These are phyloP conservation scores for Scheffersomyces lignicola DNA, from an alignment of 1,139 yeast species.

Conservation along the genomic window DNA sequence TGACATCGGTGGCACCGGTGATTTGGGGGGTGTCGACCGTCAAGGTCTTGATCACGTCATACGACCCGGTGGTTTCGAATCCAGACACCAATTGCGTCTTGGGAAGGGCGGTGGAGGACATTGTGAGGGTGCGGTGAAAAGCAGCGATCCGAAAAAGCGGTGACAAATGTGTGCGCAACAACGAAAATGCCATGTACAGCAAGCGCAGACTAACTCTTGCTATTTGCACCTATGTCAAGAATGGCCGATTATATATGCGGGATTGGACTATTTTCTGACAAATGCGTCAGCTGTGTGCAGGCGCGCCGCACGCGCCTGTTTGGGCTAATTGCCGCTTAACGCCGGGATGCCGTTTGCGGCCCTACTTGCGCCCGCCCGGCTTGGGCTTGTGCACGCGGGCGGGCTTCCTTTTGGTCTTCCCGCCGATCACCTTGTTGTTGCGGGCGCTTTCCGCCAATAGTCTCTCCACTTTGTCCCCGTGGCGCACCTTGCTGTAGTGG, in stretches of 20 bases:
- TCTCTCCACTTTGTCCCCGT: constrained; percentile 83
- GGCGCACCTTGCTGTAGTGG: constrained; percentile 48
- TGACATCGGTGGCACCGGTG: constrained; percentile 50
- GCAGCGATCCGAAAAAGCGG: too few species aligned
- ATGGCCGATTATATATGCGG: too few species aligned
- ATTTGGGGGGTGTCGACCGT: constrained; percentile 62
- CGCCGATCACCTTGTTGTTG: constrained; percentile 22
- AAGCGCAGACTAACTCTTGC: too few species aligned
- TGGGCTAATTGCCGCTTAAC: too few species aligned
- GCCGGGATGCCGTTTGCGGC: too few species aligned
- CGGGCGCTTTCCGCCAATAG: constrained; percentile 68
- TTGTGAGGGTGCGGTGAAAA: neutral
- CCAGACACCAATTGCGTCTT: constrained; percentile 1
- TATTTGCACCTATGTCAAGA: too few species aligned
- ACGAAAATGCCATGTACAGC: neutral
- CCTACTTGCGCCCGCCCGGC: too few species aligned
- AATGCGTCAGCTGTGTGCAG: too few species aligned
- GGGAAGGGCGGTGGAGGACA: constrained; percentile 3
- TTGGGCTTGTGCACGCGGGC: neutral
- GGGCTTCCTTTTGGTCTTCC: neutral
- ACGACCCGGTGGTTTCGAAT: constrained; percentile 8
- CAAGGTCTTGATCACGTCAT: constrained; percentile 40
- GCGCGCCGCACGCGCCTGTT: too few species aligned
- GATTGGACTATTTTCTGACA: too few species aligned
- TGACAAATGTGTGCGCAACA: too few species aligned